These are phyloP conservation scores for Geosiphon pyriformis DNA, from an alignment of 192 early-diverging fungal species.

Conservation along the genomic window DNA sequence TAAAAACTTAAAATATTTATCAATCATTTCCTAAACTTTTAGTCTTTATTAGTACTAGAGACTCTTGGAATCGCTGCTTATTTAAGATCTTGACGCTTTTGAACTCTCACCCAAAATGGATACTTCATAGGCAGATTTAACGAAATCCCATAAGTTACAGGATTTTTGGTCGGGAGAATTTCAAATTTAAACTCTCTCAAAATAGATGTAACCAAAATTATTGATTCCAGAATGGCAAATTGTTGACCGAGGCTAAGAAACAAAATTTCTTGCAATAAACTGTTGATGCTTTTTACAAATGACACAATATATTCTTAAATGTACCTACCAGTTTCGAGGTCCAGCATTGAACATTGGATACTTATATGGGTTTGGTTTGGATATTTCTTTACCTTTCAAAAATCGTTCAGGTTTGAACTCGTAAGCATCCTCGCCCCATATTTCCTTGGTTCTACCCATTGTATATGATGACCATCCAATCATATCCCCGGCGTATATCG, in stretches of 20 bases:
- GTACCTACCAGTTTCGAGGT: slow-evolving; percentile 39
- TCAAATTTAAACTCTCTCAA: slow-evolving; percentile 34
- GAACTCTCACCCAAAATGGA: slow-evolving; percentile 32
- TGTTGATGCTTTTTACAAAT: neutral
- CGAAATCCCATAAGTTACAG: slow-evolving; percentile 22
- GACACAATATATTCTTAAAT: neutral
- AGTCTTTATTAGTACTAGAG: too few species aligned
- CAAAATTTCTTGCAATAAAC: neutral
- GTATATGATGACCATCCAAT: slow-evolving; percentile 49
- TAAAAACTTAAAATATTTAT: too few species aligned
- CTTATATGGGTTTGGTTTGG: slow-evolving; percentile 36
- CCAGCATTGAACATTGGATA: slow-evolving; percentile 56
- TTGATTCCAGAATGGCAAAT: slow-evolving; percentile 35
- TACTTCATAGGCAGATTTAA: slow-evolving; percentile 39
- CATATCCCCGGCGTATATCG: slow-evolving; percentile 44
- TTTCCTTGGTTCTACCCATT: slow-evolving; percentile 43
- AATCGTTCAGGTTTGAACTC: slow-evolving; percentile 64
- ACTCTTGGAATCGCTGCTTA: too few species aligned
- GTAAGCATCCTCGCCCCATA: slow-evolving; percentile 62
- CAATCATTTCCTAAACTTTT: too few species aligned
- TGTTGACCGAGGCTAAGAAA: slow-evolving; percentile 33
- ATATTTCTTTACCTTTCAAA: slow-evolving; percentile 36
- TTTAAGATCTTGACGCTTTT: neutral
- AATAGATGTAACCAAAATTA: slow-evolving; percentile 32
- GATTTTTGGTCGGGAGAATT: slow-evolving; percentile 22